Conservation (phyloP, 2,329 filamentous ascomycete species). For the Pestalotiopsis sp. region DNA sequence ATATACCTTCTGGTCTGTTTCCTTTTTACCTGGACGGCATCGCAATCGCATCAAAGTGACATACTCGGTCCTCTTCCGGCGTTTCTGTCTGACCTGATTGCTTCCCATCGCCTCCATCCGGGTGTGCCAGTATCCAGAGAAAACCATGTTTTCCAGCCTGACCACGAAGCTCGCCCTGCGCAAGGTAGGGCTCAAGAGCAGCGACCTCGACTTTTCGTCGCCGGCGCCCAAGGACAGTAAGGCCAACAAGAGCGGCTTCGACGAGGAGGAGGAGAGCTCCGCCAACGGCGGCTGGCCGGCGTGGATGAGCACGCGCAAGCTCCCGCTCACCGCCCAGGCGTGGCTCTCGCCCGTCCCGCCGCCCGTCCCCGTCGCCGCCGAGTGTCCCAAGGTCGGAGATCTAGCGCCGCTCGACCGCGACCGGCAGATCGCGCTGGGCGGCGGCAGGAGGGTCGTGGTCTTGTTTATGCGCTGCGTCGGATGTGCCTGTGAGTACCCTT, state of each 20-base stretch:
- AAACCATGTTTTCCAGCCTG: conserved; percentile 57
- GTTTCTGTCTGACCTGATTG: background rate
- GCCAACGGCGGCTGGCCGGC: conserved; percentile 32
- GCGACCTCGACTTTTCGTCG: conserved; percentile 49
- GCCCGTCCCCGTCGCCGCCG: conserved; percentile 44
- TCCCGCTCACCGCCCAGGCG: conserved; percentile 55
- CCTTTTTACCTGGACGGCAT: background rate
- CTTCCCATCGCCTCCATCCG: background rate
- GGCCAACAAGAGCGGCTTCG: conserved; percentile 29
- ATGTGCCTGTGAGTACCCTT: conserved; percentile 57
- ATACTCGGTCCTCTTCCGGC: background rate
- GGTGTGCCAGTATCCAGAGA: background rate
- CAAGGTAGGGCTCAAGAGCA: conserved; percentile 56
- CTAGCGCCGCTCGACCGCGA: conserved; percentile 51
- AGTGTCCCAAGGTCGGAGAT: conserved; percentile 51
- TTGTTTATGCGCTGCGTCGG: conserved; percentile 59
- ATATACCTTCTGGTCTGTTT: too few species aligned
- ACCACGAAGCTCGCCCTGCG: conserved; percentile 62
- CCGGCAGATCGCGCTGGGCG: conserved; percentile 44
- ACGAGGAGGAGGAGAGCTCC: conserved; percentile 33
- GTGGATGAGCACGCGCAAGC: conserved; percentile 53
- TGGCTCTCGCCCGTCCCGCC: conserved; percentile 57
- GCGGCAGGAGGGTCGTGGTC: conserved; percentile 48
- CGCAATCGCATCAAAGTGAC: background rate
- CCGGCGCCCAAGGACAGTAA: conserved; percentile 29